Evolutionary conservation across 805 yeast species (phyloP).

Genomic region (Starmerella roubikii): DNA sequence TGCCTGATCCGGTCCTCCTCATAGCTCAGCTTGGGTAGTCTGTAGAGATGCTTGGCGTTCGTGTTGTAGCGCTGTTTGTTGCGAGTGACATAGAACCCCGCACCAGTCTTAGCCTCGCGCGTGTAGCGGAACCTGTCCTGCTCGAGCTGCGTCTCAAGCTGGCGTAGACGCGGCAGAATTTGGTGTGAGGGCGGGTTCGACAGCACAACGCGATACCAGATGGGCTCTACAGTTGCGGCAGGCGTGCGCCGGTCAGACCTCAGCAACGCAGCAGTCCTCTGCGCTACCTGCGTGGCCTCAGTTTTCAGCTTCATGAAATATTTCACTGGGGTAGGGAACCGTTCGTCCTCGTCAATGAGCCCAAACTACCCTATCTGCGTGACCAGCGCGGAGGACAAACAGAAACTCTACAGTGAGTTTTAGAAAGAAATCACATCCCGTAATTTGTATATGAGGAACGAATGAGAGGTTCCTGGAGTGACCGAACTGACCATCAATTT

Average conservation of each 20-base stretch:
- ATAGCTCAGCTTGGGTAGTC: constrained; percentile 42
- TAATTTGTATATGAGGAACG: too few relatives aligned
- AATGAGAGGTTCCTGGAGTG: too few relatives aligned
- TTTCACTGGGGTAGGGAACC: too few relatives aligned
- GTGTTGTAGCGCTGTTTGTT: constrained; percentile 25
- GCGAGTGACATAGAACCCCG: constrained; percentile 35
- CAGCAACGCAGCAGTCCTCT: constrained; percentile 66
- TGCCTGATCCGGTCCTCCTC: constrained; percentile 72
- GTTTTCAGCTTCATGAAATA: constrained; percentile 70
- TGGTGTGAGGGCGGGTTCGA: constrained; percentile 66
- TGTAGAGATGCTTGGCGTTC: constrained; percentile 30
- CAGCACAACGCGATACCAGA: constrained; percentile 80
- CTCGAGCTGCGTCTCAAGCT: constrained; percentile 17
- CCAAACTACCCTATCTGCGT: too few relatives aligned
- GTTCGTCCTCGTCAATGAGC: too few relatives aligned
- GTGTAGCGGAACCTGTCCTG: constrained; percentile 12
- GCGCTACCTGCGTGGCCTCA: constrained; percentile 61
- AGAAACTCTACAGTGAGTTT: too few relatives aligned
- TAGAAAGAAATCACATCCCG: too few relatives aligned
- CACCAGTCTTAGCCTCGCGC: constrained; percentile 11
- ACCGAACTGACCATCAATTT: too few relatives aligned
- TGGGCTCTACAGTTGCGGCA: constrained; percentile 50
- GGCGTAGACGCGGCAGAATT: constrained; percentile 35
- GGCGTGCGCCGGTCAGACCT: constrained; percentile 36
- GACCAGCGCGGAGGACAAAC: too few relatives aligned